These are phyloP conservation scores for Penicillium sp. DNA, from an alignment of 2,329 filamentous ascomycete species.

Conservation along the genomic window DNA sequence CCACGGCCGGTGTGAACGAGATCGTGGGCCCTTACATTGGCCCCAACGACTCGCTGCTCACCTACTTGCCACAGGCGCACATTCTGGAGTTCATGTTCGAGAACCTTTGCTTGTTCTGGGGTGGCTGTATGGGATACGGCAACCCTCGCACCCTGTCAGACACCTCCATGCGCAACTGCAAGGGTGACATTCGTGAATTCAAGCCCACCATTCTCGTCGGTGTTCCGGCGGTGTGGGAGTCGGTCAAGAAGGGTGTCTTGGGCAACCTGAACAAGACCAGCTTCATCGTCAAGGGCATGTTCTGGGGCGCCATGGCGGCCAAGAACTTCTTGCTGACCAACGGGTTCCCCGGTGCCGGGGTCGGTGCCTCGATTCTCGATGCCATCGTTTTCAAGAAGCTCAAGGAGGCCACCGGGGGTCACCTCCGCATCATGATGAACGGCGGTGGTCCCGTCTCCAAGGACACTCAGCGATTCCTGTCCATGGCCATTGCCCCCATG, in stretches of 20 bases:
- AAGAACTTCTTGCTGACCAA: slow-evolving; percentile 55
- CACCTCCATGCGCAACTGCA: slow-evolving; percentile 76
- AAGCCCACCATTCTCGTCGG: slow-evolving; percentile 84
- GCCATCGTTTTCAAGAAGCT: slow-evolving; percentile 85
- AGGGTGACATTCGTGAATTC: slow-evolving; percentile 89
- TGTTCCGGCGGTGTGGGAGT: slow-evolving; percentile 96
- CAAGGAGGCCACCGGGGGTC: slow-evolving; percentile 81
- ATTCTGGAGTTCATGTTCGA: slow-evolving; percentile 97
- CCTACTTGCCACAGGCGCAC: slow-evolving; percentile 89
- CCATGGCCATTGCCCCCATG: slow-evolving; percentile 89
- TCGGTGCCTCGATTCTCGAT: slow-evolving; percentile 65
- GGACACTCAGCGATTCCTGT: slow-evolving; percentile 84
- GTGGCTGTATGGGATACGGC: slow-evolving; percentile 88
- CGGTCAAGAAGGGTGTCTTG: slow-evolving; percentile 89
- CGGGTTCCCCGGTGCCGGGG: slow-evolving; percentile 44
- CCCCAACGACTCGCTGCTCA: slow-evolving; percentile 71
- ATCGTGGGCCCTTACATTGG: slow-evolving; percentile 74
- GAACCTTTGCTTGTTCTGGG: slow-evolving; percentile 82
- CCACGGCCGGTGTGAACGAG: slow-evolving; percentile 72
- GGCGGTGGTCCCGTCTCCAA: slow-evolving; percentile 86
- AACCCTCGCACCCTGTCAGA: slow-evolving; percentile 86
- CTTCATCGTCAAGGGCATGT: slow-evolving; percentile 67
- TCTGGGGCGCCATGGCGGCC: slow-evolving; percentile 61
- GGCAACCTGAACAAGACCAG: slow-evolving; percentile 68
- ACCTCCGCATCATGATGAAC: slow-evolving; percentile 84